Percentiles rank a stretch among this genome's conserved stretches.
phyloP scores from a whole-genome alignment of 768 basidiomycete genomes.

The Tulasnella sp. region DNA sequence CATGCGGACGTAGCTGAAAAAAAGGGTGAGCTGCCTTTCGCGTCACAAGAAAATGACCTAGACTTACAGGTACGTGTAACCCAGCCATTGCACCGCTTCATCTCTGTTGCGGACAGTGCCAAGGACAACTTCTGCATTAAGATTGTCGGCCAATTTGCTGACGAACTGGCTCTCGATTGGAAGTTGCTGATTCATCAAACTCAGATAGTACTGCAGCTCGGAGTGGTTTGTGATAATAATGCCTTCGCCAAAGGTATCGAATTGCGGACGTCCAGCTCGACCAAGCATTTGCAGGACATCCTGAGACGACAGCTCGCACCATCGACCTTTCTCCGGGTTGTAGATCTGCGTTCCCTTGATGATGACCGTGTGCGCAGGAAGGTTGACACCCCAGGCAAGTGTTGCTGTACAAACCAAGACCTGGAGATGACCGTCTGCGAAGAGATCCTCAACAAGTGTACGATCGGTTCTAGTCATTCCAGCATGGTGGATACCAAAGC shows the following conservation, averaged over 20 bases:
- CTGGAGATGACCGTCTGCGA: slow-evolving; percentile 86
- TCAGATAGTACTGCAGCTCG: slow-evolving; percentile 95
- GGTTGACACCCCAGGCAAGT: slow-evolving; percentile 98
- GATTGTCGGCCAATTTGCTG: slow-evolving; percentile 83
- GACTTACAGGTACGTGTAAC: slow-evolving; percentile 85
- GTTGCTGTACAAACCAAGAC: slow-evolving; percentile 97
- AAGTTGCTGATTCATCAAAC: slow-evolving; percentile 91
- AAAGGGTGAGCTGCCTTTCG: slow-evolving; percentile 25
- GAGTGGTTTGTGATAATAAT: slow-evolving; percentile 98
- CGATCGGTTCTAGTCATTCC: slow-evolving; percentile 93
- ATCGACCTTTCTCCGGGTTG: slow-evolving; percentile 96
- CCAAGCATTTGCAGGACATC: slow-evolving; percentile 99
- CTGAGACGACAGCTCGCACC: slow-evolving; percentile 92
- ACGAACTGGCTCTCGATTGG: slow-evolving; percentile 98
- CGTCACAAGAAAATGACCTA: slow-evolving; percentile 5
- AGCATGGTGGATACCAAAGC: slow-evolving; percentile 96
- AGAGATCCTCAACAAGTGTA: slow-evolving; percentile 87
- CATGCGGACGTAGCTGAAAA: slow-evolving; percentile 84
- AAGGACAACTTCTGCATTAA: slow-evolving; percentile 95
- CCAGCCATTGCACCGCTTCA: slow-evolving; percentile 96
- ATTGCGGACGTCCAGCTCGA: slow-evolving; percentile 94
- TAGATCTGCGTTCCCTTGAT: slow-evolving; percentile 99
- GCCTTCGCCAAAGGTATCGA: slow-evolving; percentile 94
- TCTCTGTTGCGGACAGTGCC: slow-evolving; percentile 93
- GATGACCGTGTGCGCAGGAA: slow-evolving; percentile 96